These are phyloP conservation scores for Gigaspora rosea DNA, from an alignment of 192 early-diverging fungal genomes.

Conservation along the genomic window DNA sequence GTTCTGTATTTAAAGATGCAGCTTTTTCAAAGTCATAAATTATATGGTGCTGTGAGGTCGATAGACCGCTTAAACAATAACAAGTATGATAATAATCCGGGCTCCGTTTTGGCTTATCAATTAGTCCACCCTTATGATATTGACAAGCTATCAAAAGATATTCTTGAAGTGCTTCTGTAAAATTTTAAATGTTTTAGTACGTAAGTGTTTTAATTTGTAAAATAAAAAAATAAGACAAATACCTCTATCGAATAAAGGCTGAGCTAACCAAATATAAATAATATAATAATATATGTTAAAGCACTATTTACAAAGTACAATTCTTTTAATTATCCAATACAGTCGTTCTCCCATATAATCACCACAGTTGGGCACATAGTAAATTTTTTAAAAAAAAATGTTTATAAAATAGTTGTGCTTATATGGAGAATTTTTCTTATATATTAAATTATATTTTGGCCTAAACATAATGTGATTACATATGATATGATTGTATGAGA, in stretches of 20 bases:
- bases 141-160: conserved; percentile 92
- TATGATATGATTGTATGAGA: no score
- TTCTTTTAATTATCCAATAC: neutral
- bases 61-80: conserved; percentile 87
- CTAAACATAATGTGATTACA: no score
- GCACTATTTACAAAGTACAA: neutral
- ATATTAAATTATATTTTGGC: no score
- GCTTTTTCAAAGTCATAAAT: conserved; percentile 38
- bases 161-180: conserved; percentile 74
- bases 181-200: neutral
- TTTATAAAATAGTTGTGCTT: no score
- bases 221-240: neutral
- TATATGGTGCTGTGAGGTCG: conserved; percentile 78
- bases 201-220: neutral
- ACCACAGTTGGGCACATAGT: no score
- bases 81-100: conserved; percentile 95
- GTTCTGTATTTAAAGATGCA: neutral
- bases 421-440: no score
- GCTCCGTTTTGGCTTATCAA: conserved; percentile 86
- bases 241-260: conserved; percentile 29
- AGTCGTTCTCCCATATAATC: no score
- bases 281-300: neutral
- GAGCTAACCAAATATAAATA: conserved; percentile 23
- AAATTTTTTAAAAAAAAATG: no score
- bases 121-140: conserved; percentile 72